Evolutionary conservation across 1,284 basidiomycete species (phyloP), one percentile per base, ranked within the genome.

Genomic region (Cutaneotrichosporon cutaneum): DNA sequence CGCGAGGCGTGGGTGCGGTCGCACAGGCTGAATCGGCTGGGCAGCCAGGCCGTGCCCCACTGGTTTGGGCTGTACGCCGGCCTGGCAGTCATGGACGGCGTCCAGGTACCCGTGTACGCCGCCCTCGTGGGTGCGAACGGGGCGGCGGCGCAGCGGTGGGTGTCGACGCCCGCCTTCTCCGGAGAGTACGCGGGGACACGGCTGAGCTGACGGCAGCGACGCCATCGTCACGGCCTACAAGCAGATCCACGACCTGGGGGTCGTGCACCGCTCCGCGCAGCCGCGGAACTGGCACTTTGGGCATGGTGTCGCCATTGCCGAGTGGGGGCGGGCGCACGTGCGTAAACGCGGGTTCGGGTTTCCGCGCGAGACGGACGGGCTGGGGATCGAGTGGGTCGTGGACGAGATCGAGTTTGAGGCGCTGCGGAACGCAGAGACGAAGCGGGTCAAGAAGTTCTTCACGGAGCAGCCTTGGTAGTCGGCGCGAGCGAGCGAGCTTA

Each of bases 11-110:
- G 52, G 52, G 21, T 54, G 13, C 33, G 52, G 4, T 3, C 21
- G 6, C 22, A 54, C 52, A 35, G 33, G 11, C 33, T 54, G 4
- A 54, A 54, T 22, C 11, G 35, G 13, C 33, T 39, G 13, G n/a
- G 13, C 24, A 21, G 18, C 4, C 33, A 32, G 13, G n/a, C 21
- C n/a, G 51, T 53, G 4, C 32, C 32, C 9, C 52, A 54, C 35
- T 54, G 52, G 52, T 54, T 16, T 4, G 52, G 33, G 2, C 33
- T 54, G 35, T 54, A 36, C 24, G 35, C 52, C 14, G 52, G 52
- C 2, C 13, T 22, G 2, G 51, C 18, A 3, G 11, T 16, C n/a
- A 16, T 30, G 18, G 50, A 26, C 9, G 50, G 33, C 7, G 32
- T 6, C 18, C 18, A 18, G 5, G 52, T 54, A 13, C 35, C 52